Evolutionary conservation across 345 rosid species (phyloP), one percentile per base, ranked within the genome.

Genomic region (Eucalyptus sp.): DNA sequence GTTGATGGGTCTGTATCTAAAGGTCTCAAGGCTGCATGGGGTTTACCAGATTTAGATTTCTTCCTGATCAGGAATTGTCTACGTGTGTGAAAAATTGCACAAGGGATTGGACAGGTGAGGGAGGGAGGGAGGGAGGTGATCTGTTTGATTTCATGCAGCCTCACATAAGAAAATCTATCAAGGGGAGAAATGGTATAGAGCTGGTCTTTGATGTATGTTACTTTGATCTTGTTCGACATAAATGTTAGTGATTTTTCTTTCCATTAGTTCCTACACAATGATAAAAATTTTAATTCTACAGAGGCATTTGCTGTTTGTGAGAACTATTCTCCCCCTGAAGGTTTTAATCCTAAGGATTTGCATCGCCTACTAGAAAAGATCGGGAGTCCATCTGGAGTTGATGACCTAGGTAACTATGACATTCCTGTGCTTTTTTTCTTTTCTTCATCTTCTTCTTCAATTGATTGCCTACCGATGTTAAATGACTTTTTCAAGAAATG

Each of bases 221-320:
- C 46, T 71, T 33, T 71, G 81, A 71, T 71, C 81, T 37, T 37
- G 81, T 37, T 71, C 7, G 15, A 37, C 46, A 71, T 5, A 71
- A 37, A 71, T 71, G 79, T 15, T 18, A 2, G 11, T 71, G 81
- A 37, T 68, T 68, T 68, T 68, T 33, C 7, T 68, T 33, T 68
- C 33, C 80, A 68, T 68, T 31, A 68, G 80, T 31, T 68, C 43
- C 43, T 33, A 16, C 17, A 31, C 24, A 18, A 71, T 17, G 81
- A 71, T 71, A 71, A 33, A 71, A 71, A 37, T 85, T 17, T 84
- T 52, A 84, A 33, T 25, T 50, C 44, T 60, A 87, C 93, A 97
- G 99, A 98, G 96, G 99, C 99, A 86, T 98, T 98, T 89, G 98
- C 98, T 13, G 97, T 96, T 62, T 98, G 99, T 66, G 99, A 98